Conservation (phyloP, 805 yeast genomes). For the Yarrowia bubula region DNA sequence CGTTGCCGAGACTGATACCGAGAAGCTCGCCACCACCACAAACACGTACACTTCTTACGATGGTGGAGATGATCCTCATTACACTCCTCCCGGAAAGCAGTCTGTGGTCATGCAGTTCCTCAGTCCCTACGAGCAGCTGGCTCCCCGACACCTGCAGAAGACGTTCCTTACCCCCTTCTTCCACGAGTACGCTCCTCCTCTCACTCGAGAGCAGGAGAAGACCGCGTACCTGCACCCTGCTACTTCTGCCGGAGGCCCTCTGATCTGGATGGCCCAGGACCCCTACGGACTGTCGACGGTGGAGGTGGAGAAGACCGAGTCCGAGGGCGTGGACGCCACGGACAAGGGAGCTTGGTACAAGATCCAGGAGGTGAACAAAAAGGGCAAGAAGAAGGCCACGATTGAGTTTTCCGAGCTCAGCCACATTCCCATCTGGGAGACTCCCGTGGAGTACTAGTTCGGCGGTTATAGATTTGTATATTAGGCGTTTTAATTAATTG, state of each 20-base stretch:
- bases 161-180: slow-evolving; percentile 38
- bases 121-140: slow-evolving; percentile 53
- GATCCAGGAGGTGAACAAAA: slow-evolving; percentile 37
- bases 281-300: slow-evolving; percentile 72
- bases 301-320: slow-evolving; percentile 54
- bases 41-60: slow-evolving; percentile 19
- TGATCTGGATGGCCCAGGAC: slow-evolving; percentile 91
- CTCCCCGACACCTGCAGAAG: slow-evolving; percentile 37
- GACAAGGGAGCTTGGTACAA: slow-evolving; percentile 67
- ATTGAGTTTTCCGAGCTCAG: slow-evolving; percentile 39
- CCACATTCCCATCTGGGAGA: slow-evolving; percentile 33
- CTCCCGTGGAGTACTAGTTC: slow-evolving; percentile 30
- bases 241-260: slow-evolving; percentile 63
- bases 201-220: slow-evolving; percentile 46
- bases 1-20: neutral
- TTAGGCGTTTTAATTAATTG: slow-evolving; percentile 22
- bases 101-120: slow-evolving; percentile 48
- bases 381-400: slow-evolving; percentile 50
- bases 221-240: slow-evolving; percentile 80
- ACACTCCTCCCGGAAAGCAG: slow-evolving; percentile 4
- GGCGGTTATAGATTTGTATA: slow-evolving; percentile 14
- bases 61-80: neutral
- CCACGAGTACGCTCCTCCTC: slow-evolving; percentile 35
- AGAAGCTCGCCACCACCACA: slow-evolving; percentile 11
- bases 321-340: slow-evolving; percentile 55